Conservation (phyloP, 2,329 filamentous ascomycete species). For the Chaetomiaceae sp. region DNA sequence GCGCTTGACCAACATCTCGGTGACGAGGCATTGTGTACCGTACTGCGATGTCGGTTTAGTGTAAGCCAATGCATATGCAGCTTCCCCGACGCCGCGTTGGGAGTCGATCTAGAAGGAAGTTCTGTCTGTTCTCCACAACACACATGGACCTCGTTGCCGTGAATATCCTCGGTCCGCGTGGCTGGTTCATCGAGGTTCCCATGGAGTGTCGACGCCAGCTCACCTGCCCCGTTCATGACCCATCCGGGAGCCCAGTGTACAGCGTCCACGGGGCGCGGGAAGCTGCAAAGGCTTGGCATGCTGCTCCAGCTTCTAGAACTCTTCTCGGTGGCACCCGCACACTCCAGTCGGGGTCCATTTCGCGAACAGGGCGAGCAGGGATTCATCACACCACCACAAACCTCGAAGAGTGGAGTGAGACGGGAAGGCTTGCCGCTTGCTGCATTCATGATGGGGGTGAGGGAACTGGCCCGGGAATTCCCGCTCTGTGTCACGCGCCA, state of each 20-base stretch:
- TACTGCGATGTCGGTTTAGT: too few relatives aligned
- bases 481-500: too few relatives aligned
- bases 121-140: too few relatives aligned
- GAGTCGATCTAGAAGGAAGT: too few relatives aligned
- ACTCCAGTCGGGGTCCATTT: neutral
- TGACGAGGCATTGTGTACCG: too few relatives aligned
- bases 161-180: neutral
- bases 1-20: too few relatives aligned
- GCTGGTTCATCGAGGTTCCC: neutral
- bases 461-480: neutral
- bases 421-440: neutral
- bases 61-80: too few relatives aligned
- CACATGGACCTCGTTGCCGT: too few relatives aligned
- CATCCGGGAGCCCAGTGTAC: too few relatives aligned
- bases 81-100: too few relatives aligned
- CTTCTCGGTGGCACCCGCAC: neutral
- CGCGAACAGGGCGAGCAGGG: neutral
- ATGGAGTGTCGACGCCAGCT: neutral
- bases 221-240: neutral
- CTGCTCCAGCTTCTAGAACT: slow-evolving; percentile 14
- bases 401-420: neutral
- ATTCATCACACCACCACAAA: neutral
- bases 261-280: neutral
- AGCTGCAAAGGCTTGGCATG: slow-evolving; percentile 4
- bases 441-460: neutral